Conservation (phyloP, 2,329 filamentous ascomycete species). For the Chaetothyriales sp. region DNA sequence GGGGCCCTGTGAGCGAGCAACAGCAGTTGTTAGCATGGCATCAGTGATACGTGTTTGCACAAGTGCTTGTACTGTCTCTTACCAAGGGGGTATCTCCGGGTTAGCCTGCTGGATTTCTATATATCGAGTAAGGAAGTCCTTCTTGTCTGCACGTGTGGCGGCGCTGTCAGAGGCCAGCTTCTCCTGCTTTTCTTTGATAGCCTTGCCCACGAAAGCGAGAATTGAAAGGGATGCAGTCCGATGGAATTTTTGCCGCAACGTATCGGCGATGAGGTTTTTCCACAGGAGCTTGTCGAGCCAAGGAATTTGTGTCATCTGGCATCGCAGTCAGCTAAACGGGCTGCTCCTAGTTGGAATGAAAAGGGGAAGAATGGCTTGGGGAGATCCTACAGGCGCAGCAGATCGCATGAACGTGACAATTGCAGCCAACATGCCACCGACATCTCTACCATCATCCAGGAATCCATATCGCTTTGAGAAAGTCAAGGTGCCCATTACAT, state of each 20-base stretch:
- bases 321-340: background rate
- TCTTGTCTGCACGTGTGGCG: background rate
- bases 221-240: background rate
- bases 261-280: conserved; percentile 23
- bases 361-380: background rate
- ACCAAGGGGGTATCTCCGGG: background rate
- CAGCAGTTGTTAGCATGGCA: background rate
- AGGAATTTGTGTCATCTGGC: conserved; percentile 20
- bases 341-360: background rate
- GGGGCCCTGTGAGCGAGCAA: background rate
- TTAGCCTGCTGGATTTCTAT: conserved; percentile 9
- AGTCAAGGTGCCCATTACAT: conserved; percentile 20
- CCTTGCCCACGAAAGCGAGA: background rate
- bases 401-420: conserved; percentile 11
- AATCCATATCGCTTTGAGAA: conserved; percentile 23
- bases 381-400: background rate
- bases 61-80: background rate
- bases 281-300: conserved; percentile 19
- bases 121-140: conserved; percentile 17
- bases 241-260: background rate
- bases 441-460: conserved; percentile 18
- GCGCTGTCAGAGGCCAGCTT: background rate
- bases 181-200: background rate
- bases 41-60: background rate
- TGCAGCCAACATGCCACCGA: conserved; percentile 22